Conservation (phyloP, 345 rosid species). For the Arabidopsis suecica region DNA sequence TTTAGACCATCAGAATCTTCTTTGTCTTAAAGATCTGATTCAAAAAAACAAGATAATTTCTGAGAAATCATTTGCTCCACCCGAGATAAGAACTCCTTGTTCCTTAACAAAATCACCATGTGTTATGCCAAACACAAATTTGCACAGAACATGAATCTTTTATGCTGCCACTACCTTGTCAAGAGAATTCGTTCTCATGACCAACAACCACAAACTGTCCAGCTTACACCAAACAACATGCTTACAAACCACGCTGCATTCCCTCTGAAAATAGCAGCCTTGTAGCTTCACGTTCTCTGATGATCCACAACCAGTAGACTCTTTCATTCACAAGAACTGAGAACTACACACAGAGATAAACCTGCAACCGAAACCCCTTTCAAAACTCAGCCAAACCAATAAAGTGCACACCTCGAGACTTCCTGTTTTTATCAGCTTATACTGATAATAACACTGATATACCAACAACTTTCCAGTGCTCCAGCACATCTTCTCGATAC, state of each 20-base stretch:
- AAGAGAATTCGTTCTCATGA: background rate
- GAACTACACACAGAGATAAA: background rate
- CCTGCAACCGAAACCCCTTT: background rate
- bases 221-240: background rate
- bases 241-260: background rate
- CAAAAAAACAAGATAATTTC: background rate
- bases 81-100: background rate
- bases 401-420: background rate
- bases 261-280: constrained; percentile 11
- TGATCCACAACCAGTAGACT: background rate
- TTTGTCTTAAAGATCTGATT: background rate
- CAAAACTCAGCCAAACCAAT: constrained; percentile 8
- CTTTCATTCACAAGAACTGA: background rate
- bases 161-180: background rate
- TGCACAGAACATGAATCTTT: background rate
- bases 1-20: background rate
- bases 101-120: background rate
- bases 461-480: too few relatives aligned
- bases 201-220: background rate
- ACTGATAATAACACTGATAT: too few relatives aligned
- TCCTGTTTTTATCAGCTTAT: too few relatives aligned
- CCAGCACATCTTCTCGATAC: too few relatives aligned
- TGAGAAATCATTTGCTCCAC: background rate
- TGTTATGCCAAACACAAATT: background rate
- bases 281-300: constrained; percentile 12